A percentile compares a stretch with the other conserved stretches of the same genome.
phyloP scores from a whole-genome alignment of 805 yeast species.

The Starmerella gropengiesseri region DNA sequence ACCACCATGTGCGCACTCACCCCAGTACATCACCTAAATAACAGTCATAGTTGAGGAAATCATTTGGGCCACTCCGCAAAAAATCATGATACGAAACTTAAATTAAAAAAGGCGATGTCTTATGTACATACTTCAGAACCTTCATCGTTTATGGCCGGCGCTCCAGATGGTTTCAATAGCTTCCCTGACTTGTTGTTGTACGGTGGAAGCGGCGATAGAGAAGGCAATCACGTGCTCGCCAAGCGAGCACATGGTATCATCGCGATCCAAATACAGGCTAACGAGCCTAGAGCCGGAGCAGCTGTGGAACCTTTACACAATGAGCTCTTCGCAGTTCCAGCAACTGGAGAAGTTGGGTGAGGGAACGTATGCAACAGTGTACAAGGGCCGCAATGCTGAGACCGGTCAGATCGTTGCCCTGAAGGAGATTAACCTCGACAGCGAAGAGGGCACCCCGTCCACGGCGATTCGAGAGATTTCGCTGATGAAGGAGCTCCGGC shows the following conservation, averaged over 20 bases:
- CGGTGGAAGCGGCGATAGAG: too few species aligned
- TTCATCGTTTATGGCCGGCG: too few species aligned
- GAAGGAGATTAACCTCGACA: constrained; percentile 86
- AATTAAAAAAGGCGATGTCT: too few species aligned
- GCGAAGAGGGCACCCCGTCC: constrained; percentile 97
- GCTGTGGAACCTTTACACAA: background rate
- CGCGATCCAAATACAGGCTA: background rate
- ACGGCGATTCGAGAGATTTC: constrained; percentile 97
- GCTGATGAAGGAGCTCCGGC: constrained; percentile 84
- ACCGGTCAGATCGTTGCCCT: constrained; percentile 87
- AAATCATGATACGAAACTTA: too few species aligned
- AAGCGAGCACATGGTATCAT: constrained; percentile 8
- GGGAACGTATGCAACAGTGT: constrained; percentile 98
- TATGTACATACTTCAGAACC: too few species aligned
- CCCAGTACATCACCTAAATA: too few species aligned
- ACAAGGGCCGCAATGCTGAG: constrained; percentile 78
- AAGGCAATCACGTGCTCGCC: too few species aligned
- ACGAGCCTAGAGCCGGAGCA: background rate
- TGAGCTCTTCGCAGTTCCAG: constrained; percentile 28
- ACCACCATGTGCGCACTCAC: too few species aligned
- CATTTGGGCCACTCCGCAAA: too few species aligned
- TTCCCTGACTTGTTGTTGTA: too few species aligned
- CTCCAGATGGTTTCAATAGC: too few species aligned
- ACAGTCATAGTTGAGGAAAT: too few species aligned
- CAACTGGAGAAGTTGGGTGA: constrained; percentile 71